phyloP scores from a whole-genome alignment of 1,139 yeast species.

The Taiozyma sp. region DNA sequence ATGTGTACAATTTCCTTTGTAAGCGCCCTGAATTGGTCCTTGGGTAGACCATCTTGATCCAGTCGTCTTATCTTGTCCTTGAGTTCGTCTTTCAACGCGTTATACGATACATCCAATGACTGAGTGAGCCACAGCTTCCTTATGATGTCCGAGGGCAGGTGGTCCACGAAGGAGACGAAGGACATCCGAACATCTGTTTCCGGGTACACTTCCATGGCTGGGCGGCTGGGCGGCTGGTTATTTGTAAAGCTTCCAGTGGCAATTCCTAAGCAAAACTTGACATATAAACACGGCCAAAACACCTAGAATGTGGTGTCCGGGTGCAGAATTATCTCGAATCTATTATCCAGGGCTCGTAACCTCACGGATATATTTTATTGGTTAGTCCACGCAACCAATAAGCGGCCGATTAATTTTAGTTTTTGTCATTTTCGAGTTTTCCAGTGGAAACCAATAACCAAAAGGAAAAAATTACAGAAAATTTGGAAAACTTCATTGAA shows the following conservation, averaged over 20 bases:
- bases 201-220: not conserved
- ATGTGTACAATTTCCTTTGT: not conserved
- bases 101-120: conserved; percentile 31
- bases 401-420: conserved; percentile 1
- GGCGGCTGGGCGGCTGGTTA: not conserved
- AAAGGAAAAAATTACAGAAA: conserved; percentile 2
- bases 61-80: conserved; percentile 6
- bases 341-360: no score
- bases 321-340: no score
- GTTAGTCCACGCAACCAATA: not conserved
- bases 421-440: not conserved
- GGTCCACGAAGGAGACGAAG: conserved; percentile 35
- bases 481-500: not conserved
- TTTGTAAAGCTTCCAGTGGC: not conserved
- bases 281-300: no score
- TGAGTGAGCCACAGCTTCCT: conserved; percentile 45
- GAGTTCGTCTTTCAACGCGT: conserved; percentile 14
- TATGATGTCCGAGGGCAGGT: conserved; percentile 44
- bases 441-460: not conserved
- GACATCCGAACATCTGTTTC: conserved; percentile 20
- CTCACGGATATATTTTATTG: not conserved
- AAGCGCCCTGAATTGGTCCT: not conserved
- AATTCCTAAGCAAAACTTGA: no score
- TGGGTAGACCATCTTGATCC: not conserved
- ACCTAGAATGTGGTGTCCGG: no score